phyloP scores from a whole-genome alignment of 2,329 filamentous ascomycete species.

The Botrytis byssoidea region DNA sequence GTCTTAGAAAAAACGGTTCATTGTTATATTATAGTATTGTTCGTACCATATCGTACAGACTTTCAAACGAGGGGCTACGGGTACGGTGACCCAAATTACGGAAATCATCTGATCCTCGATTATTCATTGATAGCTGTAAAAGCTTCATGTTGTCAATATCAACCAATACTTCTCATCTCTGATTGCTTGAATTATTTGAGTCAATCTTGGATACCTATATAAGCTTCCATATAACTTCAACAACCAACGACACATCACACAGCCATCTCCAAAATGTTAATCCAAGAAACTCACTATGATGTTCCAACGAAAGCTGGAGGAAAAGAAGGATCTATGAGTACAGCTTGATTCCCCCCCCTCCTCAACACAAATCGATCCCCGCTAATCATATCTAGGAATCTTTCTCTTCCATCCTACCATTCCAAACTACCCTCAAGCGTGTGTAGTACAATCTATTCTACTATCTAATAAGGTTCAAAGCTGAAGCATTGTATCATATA shows the following conservation, averaged over 20 bases:
- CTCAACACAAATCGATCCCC: neutral
- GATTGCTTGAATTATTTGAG: neutral
- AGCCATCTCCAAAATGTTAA: conserved; percentile 49
- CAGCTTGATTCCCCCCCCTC: conserved; percentile 12
- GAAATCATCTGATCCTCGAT: neutral
- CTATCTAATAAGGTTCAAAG: conserved; percentile 2
- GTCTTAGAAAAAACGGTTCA: neutral
- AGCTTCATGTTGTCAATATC: neutral
- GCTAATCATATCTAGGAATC: conserved; percentile 59
- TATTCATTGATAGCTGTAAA: neutral
- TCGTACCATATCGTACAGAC: neutral
- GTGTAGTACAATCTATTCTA: conserved; percentile 39
- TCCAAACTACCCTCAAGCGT: conserved; percentile 82
- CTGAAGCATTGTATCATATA: conserved; percentile 20
- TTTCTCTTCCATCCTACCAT: conserved; percentile 87
- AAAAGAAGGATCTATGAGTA: conserved; percentile 53
- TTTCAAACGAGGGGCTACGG: conserved; percentile 1
- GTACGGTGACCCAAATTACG: neutral
- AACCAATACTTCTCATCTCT: neutral
- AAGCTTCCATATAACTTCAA: neutral
- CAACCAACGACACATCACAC: neutral
- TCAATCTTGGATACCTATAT: neutral
- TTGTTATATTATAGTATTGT: no score
- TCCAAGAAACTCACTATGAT: conserved; percentile 58
- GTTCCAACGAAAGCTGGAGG: conserved; percentile 58